phyloP scores from a whole-genome alignment of 306 rosid genomes.

The Dalbergia oliveri region DNA sequence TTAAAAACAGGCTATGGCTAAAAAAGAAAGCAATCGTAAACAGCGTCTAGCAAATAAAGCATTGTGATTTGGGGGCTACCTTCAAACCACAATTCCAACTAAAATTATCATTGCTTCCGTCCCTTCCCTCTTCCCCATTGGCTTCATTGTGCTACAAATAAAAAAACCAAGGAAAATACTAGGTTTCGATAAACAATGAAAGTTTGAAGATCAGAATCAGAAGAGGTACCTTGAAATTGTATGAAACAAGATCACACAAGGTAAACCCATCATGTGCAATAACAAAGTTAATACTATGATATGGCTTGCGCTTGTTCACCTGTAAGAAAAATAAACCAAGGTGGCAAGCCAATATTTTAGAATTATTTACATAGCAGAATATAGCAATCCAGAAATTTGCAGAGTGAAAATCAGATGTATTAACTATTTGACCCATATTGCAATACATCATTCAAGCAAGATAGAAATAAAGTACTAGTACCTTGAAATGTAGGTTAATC shows the following conservation, averaged over 20 bases:
- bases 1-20: constrained; percentile 1
- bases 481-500: constrained; percentile 32
- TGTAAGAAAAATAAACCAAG: constrained; percentile 52
- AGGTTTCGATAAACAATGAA: constrained; percentile 26
- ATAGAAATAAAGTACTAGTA: constrained; percentile 3
- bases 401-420: constrained; percentile 14
- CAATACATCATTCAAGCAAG: constrained; percentile 11
- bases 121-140: constrained; percentile 96
- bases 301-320: constrained; percentile 93
- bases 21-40: constrained; percentile 25
- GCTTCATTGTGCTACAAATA: constrained; percentile 90
- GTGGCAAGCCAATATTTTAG: constrained; percentile 25
- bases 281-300: constrained; percentile 82
- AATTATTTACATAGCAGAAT: constrained; percentile 25
- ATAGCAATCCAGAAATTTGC: constrained; percentile 4
- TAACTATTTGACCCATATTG: constrained; percentile 19
- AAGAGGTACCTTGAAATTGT: constrained; percentile 82
- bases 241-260: constrained; percentile 87
- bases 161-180: constrained; percentile 47
- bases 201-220: constrained; percentile 29
- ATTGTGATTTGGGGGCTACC: constrained; percentile 58
- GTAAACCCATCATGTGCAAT: constrained; percentile 95
- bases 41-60: constrained; percentile 12
- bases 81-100: constrained; percentile 99
- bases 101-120: constrained; percentile 84